phyloP scores from a whole-genome alignment of 495 filamentous ascomycete species.

The Lindgomyces ingoldianus region DNA sequence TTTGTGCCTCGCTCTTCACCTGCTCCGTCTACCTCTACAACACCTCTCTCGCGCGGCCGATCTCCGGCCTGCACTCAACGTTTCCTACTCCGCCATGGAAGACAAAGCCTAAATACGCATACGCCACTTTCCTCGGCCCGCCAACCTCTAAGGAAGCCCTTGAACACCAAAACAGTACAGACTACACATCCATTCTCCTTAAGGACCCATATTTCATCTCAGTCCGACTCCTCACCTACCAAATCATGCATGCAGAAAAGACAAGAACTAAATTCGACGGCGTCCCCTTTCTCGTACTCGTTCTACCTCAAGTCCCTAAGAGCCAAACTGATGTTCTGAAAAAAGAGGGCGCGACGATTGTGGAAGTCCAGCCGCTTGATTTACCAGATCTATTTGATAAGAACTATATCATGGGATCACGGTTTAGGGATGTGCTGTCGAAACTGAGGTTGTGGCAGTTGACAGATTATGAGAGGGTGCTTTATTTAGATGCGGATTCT shows the following conservation, averaged over 20 bases:
- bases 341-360: conserved; percentile 16
- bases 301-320: conserved; percentile 6
- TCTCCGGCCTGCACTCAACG: neutral
- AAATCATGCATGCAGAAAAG: conserved; percentile 12
- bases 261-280: neutral
- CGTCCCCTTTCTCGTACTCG: conserved; percentile 19
- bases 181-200: neutral
- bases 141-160: neutral
- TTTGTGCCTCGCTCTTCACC: conserved; percentile 6
- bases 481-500: conserved; percentile 35
- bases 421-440: conserved; percentile 23
- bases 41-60: neutral
- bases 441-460: conserved; percentile 37
- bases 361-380: conserved; percentile 13
- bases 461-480: conserved; percentile 34
- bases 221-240: conserved; percentile 11
- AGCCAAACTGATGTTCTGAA: neutral
- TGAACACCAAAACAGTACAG: neutral
- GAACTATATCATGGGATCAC: conserved; percentile 6
- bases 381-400: conserved; percentile 18
- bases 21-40: neutral
- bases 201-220: conserved; percentile 22
- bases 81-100: neutral
- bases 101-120: neutral
- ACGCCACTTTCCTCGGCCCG: conserved; percentile 16